Evolutionary conservation across 495 filamentous ascomycete genomes (phyloP).

Genomic region (Aspergillus asperescens): DNA sequence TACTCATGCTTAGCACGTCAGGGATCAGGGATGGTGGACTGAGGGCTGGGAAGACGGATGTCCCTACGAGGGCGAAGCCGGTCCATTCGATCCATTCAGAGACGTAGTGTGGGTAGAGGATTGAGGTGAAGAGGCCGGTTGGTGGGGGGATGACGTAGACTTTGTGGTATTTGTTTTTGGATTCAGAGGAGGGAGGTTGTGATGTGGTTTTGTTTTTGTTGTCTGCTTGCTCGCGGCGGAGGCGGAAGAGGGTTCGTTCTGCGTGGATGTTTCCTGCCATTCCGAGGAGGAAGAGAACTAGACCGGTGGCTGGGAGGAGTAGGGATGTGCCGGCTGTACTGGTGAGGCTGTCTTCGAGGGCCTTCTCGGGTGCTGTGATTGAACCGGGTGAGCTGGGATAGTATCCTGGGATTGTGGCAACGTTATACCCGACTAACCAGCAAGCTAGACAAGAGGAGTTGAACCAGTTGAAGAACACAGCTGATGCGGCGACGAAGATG

Average conservation of each 20-base stretch:
- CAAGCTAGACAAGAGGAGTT: conserved; percentile 73
- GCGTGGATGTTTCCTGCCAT: conserved; percentile 76
- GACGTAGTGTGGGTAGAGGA: conserved; percentile 90
- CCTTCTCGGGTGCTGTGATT: background rate
- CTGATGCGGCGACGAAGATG: conserved; percentile 53
- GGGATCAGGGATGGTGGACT: background rate
- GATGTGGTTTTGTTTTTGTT: too few relatives aligned
- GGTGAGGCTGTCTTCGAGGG: background rate
- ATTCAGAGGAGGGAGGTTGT: too few relatives aligned
- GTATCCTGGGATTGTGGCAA: conserved; percentile 28
- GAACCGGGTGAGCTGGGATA: background rate
- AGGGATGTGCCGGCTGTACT: background rate
- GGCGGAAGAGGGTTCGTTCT: conserved; percentile 51
- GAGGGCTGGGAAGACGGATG: conserved; percentile 17
- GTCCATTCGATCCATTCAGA: conserved; percentile 96
- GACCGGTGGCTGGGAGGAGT: background rate
- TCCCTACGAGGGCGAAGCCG: conserved; percentile 72
- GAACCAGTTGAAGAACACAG: conserved; percentile 65
- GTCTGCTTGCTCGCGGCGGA: conserved; percentile 53
- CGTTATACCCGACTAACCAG: conserved; percentile 60
- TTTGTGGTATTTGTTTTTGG: conserved; percentile 53
- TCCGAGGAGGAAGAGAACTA: conserved; percentile 56
- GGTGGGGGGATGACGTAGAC: conserved; percentile 86
- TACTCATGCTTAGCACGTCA: background rate
- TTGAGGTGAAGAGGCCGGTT: conserved; percentile 71